Evolutionary conservation across 2,329 filamentous ascomycete species (phyloP), one percentile per base, ranked within the genome.

Genomic region (Phaeosphaeriaceae sp.): DNA sequence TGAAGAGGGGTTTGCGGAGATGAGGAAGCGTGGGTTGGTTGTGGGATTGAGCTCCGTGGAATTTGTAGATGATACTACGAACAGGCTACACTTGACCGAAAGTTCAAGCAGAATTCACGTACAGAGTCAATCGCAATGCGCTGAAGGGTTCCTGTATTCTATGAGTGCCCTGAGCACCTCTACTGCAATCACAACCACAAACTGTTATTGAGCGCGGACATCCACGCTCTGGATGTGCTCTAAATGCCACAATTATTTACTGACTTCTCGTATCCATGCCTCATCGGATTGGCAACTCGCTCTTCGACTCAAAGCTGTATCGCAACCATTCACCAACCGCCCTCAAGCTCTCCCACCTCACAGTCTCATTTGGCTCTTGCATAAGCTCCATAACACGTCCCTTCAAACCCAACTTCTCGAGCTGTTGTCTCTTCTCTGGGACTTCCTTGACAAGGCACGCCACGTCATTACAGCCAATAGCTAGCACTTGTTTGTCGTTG

Each of bases 391-490:
- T 96, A 60, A 97, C 89, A 66, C 92, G 85, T 19, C 86, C 87
- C 85, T 97, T 97, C 62, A 97, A 79, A 0, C 92, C 92, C 45
- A 93, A 78, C 80, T 89, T 93, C 81, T 97, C 93, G 68, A 97
- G 83, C 75, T 90, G 86, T 57, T 84, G 82, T 71, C 93, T 84
- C 81, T 89, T 91, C 81, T 96, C 93, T 0, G 93, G 93, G 54
- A 94, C 91, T 78, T 96, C 91, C 78, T 91, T 93, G 49, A 97
- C 93, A 60, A 97, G 80, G 62, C 84, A 89, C n/a, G 92, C 93
- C 20, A 97, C 87, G 73, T 97, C 93, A 75, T 96, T 97, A 80
- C 93, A 96, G 20, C 91, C 93, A 79, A 97, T 94, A 1, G 93
- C 93, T 63, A 97, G 82, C 21, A 97, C 93, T 72, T 90, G 86